Conservation (phyloP, 345 rosid genomes). For the Diplotaxis tenuifolia region DNA sequence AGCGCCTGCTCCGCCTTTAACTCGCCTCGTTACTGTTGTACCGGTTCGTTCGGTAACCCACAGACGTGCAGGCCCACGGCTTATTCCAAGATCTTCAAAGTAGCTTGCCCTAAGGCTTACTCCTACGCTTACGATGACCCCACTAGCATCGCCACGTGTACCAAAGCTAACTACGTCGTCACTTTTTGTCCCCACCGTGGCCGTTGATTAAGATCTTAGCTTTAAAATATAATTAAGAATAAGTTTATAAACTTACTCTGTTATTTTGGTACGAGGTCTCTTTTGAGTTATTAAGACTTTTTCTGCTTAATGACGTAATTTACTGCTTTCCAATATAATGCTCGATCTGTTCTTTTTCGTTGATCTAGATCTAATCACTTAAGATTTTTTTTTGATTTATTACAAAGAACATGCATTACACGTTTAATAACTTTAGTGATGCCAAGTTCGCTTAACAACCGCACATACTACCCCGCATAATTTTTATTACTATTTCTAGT, state of each 20-base stretch:
- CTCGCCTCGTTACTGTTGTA: constrained; percentile 47
- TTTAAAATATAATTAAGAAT: constrained; percentile 1
- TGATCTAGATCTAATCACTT: not conserved
- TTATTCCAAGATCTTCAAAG: constrained; percentile 47
- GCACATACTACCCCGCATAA: not conserved
- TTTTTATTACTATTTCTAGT: not conserved
- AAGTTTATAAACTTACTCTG: not conserved
- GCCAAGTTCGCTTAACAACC: not conserved
- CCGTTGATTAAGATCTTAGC: constrained; percentile 18
- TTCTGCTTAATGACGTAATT: not conserved
- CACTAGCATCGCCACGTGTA: constrained; percentile 43
- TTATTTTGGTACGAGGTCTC: constrained; percentile 1
- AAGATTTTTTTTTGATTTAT: not conserved
- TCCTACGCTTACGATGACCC: constrained; percentile 56
- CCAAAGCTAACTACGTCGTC: constrained; percentile 40
- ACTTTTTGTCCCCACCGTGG: constrained; percentile 40
- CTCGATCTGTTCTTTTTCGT: not conserved
- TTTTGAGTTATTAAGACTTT: not conserved
- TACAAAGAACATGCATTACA: constrained; percentile 5
- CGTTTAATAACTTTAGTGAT: not conserved
- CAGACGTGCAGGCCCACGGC: constrained; percentile 47
- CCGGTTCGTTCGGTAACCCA: constrained; percentile 42
- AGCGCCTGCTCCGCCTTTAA: constrained; percentile 50
- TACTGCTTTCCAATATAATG: not conserved
- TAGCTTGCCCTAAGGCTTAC: constrained; percentile 46